phyloP scores from a whole-genome alignment of 192 early-diverging fungal species.

The Geranomyces michiganensis region DNA sequence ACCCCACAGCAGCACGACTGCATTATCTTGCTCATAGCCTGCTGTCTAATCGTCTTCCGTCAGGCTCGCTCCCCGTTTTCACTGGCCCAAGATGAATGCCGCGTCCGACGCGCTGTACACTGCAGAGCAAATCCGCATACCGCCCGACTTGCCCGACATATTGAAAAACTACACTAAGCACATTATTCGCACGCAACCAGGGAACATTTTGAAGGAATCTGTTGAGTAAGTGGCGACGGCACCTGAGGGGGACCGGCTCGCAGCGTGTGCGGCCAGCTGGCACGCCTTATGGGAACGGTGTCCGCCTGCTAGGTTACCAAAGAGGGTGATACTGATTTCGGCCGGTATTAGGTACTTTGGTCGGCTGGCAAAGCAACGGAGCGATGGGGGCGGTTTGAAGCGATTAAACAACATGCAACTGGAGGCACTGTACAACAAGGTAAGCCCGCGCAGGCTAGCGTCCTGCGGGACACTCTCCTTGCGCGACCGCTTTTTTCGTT shows the following conservation, averaged over 20 bases:
- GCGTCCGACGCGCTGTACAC: conserved; percentile 47
- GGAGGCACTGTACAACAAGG: conserved; percentile 49
- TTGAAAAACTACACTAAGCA: conserved; percentile 59
- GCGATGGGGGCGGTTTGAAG: conserved; percentile 23
- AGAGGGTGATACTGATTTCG: not conserved
- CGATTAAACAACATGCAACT: conserved; percentile 46
- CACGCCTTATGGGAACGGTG: too few species aligned
- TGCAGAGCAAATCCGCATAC: conserved; percentile 59
- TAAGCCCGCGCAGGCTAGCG: not conserved
- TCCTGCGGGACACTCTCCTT: not conserved
- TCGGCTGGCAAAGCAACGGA: conserved; percentile 42
- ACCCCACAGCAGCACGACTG: too few species aligned
- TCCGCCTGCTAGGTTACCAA: not conserved
- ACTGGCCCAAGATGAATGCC: conserved; percentile 18
- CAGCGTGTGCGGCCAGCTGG: too few species aligned
- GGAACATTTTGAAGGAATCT: conserved; percentile 46
- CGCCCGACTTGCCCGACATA: conserved; percentile 57
- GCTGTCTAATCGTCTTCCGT: too few species aligned
- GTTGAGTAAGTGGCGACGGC: conserved; percentile 40
- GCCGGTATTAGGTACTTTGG: conserved; percentile 43
- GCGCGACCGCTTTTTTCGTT: not conserved
- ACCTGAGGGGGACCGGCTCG: too few species aligned
- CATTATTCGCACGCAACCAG: conserved; percentile 52
- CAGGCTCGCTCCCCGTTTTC: too few species aligned
- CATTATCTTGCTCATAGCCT: too few species aligned